phyloP scores from a whole-genome alignment of 2,329 filamentous ascomycete genomes.

The Didymella arachidicola region DNA sequence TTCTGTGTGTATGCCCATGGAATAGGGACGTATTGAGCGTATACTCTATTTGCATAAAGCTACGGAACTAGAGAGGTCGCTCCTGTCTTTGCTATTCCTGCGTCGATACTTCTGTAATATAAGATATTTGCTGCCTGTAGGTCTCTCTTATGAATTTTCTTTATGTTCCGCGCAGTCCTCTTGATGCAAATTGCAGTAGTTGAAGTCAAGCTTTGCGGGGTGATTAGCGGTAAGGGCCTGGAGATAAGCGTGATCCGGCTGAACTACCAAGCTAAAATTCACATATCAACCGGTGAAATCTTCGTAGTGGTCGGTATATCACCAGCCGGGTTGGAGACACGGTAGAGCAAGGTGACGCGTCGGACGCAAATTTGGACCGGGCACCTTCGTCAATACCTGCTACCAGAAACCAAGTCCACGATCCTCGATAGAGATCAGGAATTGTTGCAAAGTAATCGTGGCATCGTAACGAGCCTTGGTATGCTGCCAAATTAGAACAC shows the following conservation, averaged over 20 bases:
- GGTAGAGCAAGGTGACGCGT: too few species aligned
- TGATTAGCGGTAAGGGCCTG: not conserved
- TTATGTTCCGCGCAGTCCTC: not conserved
- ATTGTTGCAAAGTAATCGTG: too few species aligned
- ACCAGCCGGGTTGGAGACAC: too few species aligned
- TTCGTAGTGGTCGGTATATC: too few species aligned
- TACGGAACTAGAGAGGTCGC: not conserved
- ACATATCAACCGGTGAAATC: not conserved
- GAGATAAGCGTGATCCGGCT: not conserved
- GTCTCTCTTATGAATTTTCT: not conserved
- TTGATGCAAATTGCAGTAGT: not conserved
- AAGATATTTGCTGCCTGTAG: not conserved
- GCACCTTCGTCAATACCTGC: too few species aligned
- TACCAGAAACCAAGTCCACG: too few species aligned
- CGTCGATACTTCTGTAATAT: not conserved
- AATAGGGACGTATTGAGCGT: not conserved
- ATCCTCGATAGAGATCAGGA: too few species aligned
- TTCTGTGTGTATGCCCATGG: not conserved
- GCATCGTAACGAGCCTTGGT: too few species aligned
- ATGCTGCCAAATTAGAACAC: too few species aligned
- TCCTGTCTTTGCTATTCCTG: not conserved
- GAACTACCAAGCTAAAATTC: not conserved
- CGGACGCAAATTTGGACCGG: too few species aligned
- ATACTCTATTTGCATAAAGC: not conserved
- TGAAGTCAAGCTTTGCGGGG: constrained; percentile 2